These are phyloP conservation scores for Plantago lanceolata DNA, from an alignment of 305 asterid species.

Conservation along the genomic window DNA sequence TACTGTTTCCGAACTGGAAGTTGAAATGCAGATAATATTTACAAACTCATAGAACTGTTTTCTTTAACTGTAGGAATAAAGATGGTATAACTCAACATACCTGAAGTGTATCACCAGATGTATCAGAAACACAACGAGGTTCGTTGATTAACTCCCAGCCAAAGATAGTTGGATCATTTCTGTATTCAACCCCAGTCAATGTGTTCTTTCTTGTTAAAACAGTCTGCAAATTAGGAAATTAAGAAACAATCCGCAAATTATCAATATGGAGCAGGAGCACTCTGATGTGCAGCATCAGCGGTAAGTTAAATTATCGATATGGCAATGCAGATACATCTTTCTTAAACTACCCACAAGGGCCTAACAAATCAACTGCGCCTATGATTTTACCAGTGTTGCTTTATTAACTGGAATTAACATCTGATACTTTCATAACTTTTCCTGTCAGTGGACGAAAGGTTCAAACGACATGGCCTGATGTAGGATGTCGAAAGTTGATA, in stretches of 20 bases:
- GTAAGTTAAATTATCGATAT: no score
- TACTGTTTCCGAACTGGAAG: no score
- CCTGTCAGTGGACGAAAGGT: background rate
- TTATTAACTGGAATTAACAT: background rate
- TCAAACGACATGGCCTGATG: background rate
- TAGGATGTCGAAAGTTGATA: background rate
- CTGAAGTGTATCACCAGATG: slow-evolving; percentile 96
- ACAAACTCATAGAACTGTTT: no score
- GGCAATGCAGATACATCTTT: no score
- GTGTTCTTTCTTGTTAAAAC: slow-evolving; percentile 87
- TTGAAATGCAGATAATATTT: no score
- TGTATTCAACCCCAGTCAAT: slow-evolving; percentile 74
- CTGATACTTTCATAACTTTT: background rate
- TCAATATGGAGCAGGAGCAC: no score
- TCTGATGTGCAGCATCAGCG: no score
- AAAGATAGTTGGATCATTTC: slow-evolving; percentile 88
- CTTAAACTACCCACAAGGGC: no score
- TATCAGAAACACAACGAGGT: slow-evolving; percentile 85
- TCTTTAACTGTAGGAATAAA: no score
- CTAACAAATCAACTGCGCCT: no score
- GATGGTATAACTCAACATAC: no score
- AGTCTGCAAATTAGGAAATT: slow-evolving; percentile 46
- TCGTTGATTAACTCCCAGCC: slow-evolving; percentile 97
- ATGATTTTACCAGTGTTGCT: background rate
- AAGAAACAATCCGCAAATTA: background rate